These are phyloP conservation scores for Lactifluus pinguis DNA, from an alignment of 768 basidiomycete genomes.

Conservation along the genomic window DNA sequence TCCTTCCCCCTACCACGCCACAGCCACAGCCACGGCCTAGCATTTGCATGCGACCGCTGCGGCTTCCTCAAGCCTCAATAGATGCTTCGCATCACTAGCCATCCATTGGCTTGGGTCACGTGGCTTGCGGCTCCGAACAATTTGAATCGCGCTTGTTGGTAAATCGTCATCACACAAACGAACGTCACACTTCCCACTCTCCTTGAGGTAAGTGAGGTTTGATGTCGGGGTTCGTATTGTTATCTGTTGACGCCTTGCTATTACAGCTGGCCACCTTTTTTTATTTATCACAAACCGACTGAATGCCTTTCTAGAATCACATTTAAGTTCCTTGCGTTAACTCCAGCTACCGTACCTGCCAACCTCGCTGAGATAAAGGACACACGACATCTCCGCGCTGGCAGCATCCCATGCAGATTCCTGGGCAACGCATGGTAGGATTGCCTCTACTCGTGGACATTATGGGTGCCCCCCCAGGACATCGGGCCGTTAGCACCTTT, in stretches of 20 bases:
- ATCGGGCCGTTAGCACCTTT: constrained; percentile 15
- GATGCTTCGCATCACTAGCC: no score
- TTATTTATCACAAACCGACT: constrained; percentile 12
- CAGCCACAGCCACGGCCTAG: no score
- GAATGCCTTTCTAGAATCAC: constrained; percentile 17
- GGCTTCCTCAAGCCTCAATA: no score
- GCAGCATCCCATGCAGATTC: constrained; percentile 14
- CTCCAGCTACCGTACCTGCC: constrained; percentile 16
- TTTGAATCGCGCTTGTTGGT: no score
- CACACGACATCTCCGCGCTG: constrained; percentile 13
- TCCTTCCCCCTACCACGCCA: no score
- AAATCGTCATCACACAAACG: no score
- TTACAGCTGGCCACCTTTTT: constrained; percentile 21
- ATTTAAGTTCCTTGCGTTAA: constrained; percentile 12
- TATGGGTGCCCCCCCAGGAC: constrained; percentile 20
- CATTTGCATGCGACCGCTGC: no score
- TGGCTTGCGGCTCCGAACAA: no score
- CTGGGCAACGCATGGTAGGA: constrained; percentile 20
- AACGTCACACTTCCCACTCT: constrained; percentile 7
- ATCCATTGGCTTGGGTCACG: no score
- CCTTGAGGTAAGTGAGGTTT: constrained; percentile 16
- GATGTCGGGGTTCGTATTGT: background rate
- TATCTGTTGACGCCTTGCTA: background rate
- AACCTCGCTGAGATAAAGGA: background rate
- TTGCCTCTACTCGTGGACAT: constrained; percentile 19